These are phyloP conservation scores for Saksenaea vasiformis DNA, from an alignment of 371 early-diverging fungal genomes.

Conservation along the genomic window DNA sequence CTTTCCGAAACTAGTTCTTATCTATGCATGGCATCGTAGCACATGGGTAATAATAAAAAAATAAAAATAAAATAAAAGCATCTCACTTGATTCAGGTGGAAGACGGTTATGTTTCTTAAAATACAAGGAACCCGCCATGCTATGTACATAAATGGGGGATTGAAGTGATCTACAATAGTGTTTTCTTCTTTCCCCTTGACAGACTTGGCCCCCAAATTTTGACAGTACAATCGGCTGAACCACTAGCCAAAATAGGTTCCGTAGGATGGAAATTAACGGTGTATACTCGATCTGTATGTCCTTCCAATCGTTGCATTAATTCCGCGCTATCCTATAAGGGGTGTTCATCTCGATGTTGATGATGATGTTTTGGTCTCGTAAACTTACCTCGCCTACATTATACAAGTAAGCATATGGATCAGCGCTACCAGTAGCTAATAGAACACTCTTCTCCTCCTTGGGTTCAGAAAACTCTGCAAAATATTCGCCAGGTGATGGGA, in stretches of 20 bases:
- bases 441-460: constrained; percentile 59
- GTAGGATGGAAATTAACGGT: constrained; percentile 83
- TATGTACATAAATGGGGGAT: not conserved
- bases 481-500: constrained; percentile 31
- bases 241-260: constrained; percentile 78
- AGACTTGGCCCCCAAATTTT: constrained; percentile 75
- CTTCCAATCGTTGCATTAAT: constrained; percentile 78
- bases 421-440: constrained; percentile 85
- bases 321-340: constrained; percentile 62
- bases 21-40: no score
- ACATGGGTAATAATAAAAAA: no score
- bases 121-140: not conserved
- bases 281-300: constrained; percentile 87
- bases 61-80: no score
- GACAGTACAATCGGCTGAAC: constrained; percentile 84
- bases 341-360: not conserved
- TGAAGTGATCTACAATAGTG: constrained; percentile 25
- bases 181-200: constrained; percentile 50
- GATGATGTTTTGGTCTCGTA: not conserved
- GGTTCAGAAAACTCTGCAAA: constrained; percentile 46
- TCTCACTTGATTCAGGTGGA: not conserved
- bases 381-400: constrained; percentile 66
- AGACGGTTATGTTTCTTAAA: not conserved
- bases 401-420: constrained; percentile 88
- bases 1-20: no score